A percentile compares a stretch with the other conserved stretches of the same genome.
Conservation (phyloP, 2,329 filamentous ascomycete genomes). For the Pseudonectria foliicola region DNA sequence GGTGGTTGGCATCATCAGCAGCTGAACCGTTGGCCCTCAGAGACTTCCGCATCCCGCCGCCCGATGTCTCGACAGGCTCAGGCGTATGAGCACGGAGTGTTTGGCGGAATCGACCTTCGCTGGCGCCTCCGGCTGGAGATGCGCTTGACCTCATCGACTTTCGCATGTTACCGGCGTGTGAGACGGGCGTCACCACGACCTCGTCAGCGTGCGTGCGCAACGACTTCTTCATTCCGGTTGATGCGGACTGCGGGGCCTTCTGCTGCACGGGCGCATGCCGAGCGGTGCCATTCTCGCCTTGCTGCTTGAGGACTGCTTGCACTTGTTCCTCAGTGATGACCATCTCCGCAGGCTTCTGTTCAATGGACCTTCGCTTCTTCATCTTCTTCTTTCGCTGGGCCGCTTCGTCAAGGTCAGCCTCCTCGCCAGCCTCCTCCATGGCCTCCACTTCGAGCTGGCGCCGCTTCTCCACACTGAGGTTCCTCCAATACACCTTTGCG, state of each 20-base stretch:
- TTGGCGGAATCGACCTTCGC: slow-evolving; percentile 14
- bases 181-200: slow-evolving; percentile 4
- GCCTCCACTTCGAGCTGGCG: slow-evolving; percentile 54
- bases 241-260: slow-evolving; percentile 2
- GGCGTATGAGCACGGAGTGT: slow-evolving; percentile 13
- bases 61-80: slow-evolving; percentile 3
- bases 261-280: slow-evolving; percentile 3
- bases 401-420: slow-evolving; percentile 30
- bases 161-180: slow-evolving; percentile 22
- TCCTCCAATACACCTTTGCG: slow-evolving; percentile 63
- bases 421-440: slow-evolving; percentile 43
- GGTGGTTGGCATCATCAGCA: slow-evolving; percentile 4
- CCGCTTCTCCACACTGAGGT: slow-evolving; percentile 55
- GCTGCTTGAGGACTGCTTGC: slow-evolving; percentile 24
- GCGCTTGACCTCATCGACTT: slow-evolving; percentile 25
- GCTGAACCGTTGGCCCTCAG: slow-evolving; percentile 12
- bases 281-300: slow-evolving; percentile 14
- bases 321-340: slow-evolving; percentile 24
- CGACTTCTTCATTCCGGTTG: slow-evolving; percentile 38
- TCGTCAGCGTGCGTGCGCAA: slow-evolving; percentile 37
- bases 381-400: slow-evolving; percentile 24
- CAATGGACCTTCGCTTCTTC: slow-evolving; percentile 27
- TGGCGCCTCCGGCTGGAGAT: slow-evolving; percentile 2
- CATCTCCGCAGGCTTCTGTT: slow-evolving; percentile 1
- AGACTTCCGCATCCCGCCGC: slow-evolving; percentile 17